These are phyloP conservation scores for Gossypium sturtianum DNA, from an alignment of 345 rosid genomes.

Conservation along the genomic window DNA sequence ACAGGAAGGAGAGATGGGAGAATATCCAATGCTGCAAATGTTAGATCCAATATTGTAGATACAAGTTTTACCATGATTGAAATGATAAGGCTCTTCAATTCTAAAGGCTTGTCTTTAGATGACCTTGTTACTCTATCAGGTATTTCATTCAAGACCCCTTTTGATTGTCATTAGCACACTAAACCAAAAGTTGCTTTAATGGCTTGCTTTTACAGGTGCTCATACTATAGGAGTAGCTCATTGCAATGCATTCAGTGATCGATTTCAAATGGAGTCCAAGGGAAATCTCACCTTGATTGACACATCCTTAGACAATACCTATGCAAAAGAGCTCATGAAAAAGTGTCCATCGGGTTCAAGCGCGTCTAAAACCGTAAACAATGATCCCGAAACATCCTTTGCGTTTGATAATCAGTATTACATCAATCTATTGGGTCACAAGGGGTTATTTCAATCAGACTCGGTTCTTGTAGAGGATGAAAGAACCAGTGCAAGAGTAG, in stretches of 20 bases:
- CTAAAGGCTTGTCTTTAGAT: conserved; percentile 9
- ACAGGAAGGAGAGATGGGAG: conserved; percentile 73
- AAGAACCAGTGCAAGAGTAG: conserved; percentile 18
- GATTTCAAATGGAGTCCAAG: conserved; percentile 1
- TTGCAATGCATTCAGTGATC: background rate
- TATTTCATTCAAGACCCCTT: too few relatives aligned
- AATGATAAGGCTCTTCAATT: conserved; percentile 2
- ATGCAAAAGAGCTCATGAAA: conserved; percentile 2
- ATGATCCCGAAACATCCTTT: conserved; percentile 7
- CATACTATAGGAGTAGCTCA: conserved; percentile 13
- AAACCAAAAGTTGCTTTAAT: background rate
- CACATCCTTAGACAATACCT: conserved; percentile 34
- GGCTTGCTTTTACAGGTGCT: conserved; percentile 22
- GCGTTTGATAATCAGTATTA: conserved; percentile 7
- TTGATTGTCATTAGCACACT: too few relatives aligned
- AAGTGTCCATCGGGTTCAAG: conserved; percentile 16
- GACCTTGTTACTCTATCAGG: too few relatives aligned
- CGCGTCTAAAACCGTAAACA: background rate
- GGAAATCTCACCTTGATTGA: conserved; percentile 25
- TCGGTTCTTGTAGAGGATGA: background rate
- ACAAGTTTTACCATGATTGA: conserved; percentile 9
- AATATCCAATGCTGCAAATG: conserved; percentile 37
- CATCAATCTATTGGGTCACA: conserved; percentile 6
- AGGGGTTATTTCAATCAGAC: conserved; percentile 13
- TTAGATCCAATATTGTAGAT: conserved; percentile 7